phyloP scores from a whole-genome alignment of 257 asterid species.

The Solanum ahanhuiri region DNA sequence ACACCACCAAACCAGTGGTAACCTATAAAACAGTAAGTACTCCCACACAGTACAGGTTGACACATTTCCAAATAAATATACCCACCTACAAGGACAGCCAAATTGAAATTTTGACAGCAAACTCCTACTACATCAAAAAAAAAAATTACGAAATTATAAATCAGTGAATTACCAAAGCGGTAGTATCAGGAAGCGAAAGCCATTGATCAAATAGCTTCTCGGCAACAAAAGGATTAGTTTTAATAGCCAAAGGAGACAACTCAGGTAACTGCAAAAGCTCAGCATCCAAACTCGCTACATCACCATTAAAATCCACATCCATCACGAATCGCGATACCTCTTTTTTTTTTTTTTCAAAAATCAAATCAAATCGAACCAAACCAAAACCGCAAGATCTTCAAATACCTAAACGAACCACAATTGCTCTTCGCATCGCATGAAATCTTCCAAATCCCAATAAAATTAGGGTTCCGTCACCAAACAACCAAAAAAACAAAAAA shows the following conservation, averaged over 20 bases:
- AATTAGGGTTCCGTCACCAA: background rate
- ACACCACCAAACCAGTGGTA: background rate
- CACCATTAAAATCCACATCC: constrained; percentile 87
- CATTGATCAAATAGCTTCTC: constrained; percentile 93
- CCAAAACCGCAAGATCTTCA: constrained; percentile 13
- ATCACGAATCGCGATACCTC: constrained; percentile 8
- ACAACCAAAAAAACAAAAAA: background rate
- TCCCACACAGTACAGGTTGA: background rate
- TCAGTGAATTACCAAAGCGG: constrained; percentile 42
- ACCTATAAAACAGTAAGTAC: background rate
- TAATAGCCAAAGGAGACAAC: constrained; percentile 72
- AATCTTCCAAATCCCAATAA: background rate
- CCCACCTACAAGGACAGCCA: background rate
- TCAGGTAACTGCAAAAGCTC: constrained; percentile 84
- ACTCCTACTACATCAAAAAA: background rate
- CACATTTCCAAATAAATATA: background rate
- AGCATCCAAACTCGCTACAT: constrained; percentile 70
- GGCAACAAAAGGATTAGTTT: constrained; percentile 65
- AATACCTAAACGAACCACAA: constrained; percentile 5
- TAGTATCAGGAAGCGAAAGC: constrained; percentile 86
- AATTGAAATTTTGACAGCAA: background rate
- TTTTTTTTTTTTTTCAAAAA: background rate
- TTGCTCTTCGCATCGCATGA: background rate
- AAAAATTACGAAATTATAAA: background rate
- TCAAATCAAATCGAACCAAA: constrained; percentile 10